Evolutionary conservation across 2,329 filamentous ascomycete genomes (phyloP), one percentile per base, ranked within the genome.

Genomic region (Thermothelomyces thermophilus): DNA sequence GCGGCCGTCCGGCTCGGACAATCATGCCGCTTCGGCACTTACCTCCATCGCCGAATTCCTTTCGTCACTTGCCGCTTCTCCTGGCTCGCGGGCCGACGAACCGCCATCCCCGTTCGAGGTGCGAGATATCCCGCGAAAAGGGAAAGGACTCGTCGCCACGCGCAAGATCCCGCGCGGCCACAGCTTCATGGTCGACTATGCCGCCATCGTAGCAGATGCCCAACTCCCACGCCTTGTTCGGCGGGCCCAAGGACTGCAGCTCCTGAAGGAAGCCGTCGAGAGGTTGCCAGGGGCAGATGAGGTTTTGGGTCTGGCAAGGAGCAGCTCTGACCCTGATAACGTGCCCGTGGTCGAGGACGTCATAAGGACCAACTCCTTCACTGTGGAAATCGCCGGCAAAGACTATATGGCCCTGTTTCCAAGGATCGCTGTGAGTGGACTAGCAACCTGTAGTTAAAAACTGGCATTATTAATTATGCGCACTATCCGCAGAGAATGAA

Each of bases 291-390:
- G 47, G n/a, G 52, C 58, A 41, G 43, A 54, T 24, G 51, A 46
- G 24, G 50, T 68, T n/a, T 48, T 64, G 46, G 48, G 52, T 17
- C 52, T 69, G 51, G 61, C 66, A 13, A 51, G 55, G 31, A 64
- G 62, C 40, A 62, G 60, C 8, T 60, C 60, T 3, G 63, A 61
- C 6, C 63, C 64, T 5, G 53, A 59, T 1, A 50, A 46, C 10
- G 53, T 55, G 6, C 49, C 64, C 0, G 63, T 57, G 9, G 46
- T 56, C 8, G 59, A 68, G 42, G 64, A 68, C 34, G 57, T 68
- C 6, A 54, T 70, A 31, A 61, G 60, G 30, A 68, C 67, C 2
- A 70, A 69, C 37, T 60, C 66, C 0, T 68, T 67, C 46, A 61
- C 58, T 0, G 58, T 65, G 1, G 50, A 59, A 3, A 51, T 65